These are phyloP conservation scores for Pouteria glomerata DNA, from an alignment of 148 eudicot genomes.

Conservation along the genomic window DNA sequence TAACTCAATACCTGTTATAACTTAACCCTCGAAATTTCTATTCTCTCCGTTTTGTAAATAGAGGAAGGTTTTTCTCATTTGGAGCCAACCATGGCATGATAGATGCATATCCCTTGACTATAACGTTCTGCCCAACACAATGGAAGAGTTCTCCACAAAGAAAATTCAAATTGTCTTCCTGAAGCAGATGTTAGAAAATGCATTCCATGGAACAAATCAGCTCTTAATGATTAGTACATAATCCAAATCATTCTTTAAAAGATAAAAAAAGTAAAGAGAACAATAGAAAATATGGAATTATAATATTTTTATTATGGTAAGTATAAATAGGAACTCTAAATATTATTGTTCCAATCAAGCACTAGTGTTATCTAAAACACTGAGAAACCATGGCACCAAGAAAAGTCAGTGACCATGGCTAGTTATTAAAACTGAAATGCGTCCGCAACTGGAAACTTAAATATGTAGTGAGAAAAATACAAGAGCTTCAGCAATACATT, in stretches of 20 bases:
- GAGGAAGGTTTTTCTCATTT: constrained; percentile 80
- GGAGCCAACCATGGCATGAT: constrained; percentile 90
- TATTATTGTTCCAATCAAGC: neutral
- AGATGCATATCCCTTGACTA: constrained; percentile 64
- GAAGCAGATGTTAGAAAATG: constrained; percentile 8
- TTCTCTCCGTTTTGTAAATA: constrained; percentile 61
- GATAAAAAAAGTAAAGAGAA: no score
- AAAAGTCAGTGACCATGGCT: no score
- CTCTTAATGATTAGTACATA: no score
- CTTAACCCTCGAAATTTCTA: constrained; percentile 61
- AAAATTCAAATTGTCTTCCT: constrained; percentile 76
- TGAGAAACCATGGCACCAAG: no score
- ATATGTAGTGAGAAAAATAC: no score
- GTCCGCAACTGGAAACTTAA: no score
- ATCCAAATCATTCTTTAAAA: no score
- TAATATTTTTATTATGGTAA: neutral
- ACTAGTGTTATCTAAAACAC: neutral
- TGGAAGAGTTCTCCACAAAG: constrained; percentile 70
- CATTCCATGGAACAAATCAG: neutral
- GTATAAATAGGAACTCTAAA: neutral
- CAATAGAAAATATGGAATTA: no score
- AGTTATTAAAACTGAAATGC: no score
- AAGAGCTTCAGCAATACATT: no score
- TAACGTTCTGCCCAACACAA: constrained; percentile 69
- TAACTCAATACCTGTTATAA: constrained; percentile 61